Conservation (phyloP, 257 asterid genomes). For the Solanum chiquidenum region DNA sequence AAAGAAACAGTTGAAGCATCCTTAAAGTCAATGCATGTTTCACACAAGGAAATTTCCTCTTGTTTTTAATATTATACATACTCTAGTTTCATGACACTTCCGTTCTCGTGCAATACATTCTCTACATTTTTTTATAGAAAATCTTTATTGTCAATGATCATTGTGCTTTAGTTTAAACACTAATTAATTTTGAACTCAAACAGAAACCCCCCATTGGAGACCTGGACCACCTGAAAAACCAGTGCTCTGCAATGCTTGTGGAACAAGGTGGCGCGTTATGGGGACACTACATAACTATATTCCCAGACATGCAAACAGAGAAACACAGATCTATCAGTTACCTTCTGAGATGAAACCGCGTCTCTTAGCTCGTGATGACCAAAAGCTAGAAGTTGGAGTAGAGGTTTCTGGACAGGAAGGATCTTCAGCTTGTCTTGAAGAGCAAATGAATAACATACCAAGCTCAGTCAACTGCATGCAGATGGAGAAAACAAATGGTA, state of each 20-base stretch:
- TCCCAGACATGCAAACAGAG: conserved; percentile 1
- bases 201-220: conserved; percentile 17
- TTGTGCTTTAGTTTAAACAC: background rate
- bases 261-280: conserved; percentile 13
- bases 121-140: background rate
- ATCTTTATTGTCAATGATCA: background rate
- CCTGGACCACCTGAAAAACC: conserved; percentile 17
- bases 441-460: no score
- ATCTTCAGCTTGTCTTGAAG: background rate
- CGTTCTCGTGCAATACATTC: background rate
- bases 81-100: background rate
- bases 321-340: background rate
- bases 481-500: background rate
- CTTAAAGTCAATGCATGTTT: background rate
- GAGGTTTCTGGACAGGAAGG: background rate
- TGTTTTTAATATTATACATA: background rate
- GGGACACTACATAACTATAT: background rate
- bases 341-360: background rate
- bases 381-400: no score
- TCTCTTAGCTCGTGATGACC: no score
- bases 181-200: background rate
- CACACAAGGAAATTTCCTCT: background rate
- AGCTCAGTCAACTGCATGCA: background rate
- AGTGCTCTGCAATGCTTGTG: conserved; percentile 25
- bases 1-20: background rate